A percentile compares a stretch with the other conserved stretches of the same genome.
Evolutionary conservation across 768 basidiomycete species (phyloP).

Genomic region (Boletales sp.): DNA sequence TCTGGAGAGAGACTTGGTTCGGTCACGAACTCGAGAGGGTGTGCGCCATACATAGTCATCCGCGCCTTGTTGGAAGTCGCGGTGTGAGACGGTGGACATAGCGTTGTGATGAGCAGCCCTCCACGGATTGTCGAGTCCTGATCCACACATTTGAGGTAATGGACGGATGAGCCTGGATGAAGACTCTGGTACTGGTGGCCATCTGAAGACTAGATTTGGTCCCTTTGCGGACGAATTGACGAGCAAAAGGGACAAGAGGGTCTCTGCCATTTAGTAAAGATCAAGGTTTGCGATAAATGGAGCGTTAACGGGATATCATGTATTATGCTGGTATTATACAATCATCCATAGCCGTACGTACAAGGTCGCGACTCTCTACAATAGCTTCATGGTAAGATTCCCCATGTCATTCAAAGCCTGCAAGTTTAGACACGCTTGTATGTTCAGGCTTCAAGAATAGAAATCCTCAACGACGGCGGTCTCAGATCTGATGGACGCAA

Average conservation of each 20-base stretch:
- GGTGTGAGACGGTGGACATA: constrained; percentile 10
- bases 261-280: constrained; percentile 57
- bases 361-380: too few species aligned
- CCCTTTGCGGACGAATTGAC: constrained; percentile 84
- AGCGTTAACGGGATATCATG: too few species aligned
- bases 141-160: constrained; percentile 44
- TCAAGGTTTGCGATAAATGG: too few species aligned
- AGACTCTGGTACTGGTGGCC: constrained; percentile 71
- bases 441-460: constrained; percentile 49
- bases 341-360: too few species aligned
- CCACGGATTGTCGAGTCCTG: constrained; percentile 71
- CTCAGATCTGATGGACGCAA: constrained; percentile 90
- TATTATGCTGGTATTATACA: too few species aligned
- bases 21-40: constrained; percentile 45
- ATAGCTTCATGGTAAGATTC: not conserved
- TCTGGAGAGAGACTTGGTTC: constrained; percentile 51
- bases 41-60: constrained; percentile 65
- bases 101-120: constrained; percentile 55
- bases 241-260: constrained; percentile 75
- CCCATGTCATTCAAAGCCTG: not conserved
- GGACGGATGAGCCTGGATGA: constrained; percentile 72
- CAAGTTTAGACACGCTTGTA: not conserved
- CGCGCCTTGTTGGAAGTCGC: constrained; percentile 20
- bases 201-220: constrained; percentile 74
- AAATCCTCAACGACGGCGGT: constrained; percentile 80